These are phyloP conservation scores for Entrophospora sp. DNA, from an alignment of 192 early-diverging fungal genomes.

Conservation along the genomic window DNA sequence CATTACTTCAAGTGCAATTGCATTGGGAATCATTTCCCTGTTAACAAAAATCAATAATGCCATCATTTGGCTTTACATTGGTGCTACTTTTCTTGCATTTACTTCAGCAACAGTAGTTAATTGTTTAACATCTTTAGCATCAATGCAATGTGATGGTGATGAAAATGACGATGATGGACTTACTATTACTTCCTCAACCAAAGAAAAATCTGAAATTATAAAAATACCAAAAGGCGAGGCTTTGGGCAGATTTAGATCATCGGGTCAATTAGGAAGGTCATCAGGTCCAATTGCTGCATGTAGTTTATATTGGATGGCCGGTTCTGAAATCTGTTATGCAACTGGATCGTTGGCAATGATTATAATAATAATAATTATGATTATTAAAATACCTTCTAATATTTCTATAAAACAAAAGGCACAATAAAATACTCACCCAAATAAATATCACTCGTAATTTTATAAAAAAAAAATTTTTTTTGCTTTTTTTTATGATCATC, in stretches of 20 bases:
- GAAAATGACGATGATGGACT: not conserved
- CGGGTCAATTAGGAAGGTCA: conserved; percentile 86
- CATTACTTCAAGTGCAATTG: conserved; percentile 56
- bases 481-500: too few relatives aligned
- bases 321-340: conserved; percentile 52
- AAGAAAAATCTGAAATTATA: not conserved
- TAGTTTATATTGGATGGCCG: conserved; percentile 76
- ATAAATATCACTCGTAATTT: too few relatives aligned
- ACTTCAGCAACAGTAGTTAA: conserved; percentile 95
- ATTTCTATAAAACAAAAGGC: too few relatives aligned
- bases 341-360: conserved; percentile 46
- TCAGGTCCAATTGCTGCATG: conserved; percentile 84
- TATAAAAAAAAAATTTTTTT: too few relatives aligned
- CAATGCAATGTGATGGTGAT: conserved; percentile 43
- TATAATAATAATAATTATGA: conserved; percentile 21
- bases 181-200: not conserved
- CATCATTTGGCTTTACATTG: conserved; percentile 42
- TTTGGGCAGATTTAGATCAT: conserved; percentile 77
- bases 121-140: conserved; percentile 72
- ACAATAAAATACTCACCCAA: too few relatives aligned
- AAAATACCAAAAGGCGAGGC: conserved; percentile 44
- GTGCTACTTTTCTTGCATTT: conserved; percentile 78
- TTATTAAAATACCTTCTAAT: conserved; percentile 9
- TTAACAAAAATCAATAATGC: conserved; percentile 30
- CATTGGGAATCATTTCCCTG: conserved; percentile 50